Evolutionary conservation across 2,329 filamentous ascomycete genomes (phyloP).

Genomic region (Chaetothyriales sp.): DNA sequence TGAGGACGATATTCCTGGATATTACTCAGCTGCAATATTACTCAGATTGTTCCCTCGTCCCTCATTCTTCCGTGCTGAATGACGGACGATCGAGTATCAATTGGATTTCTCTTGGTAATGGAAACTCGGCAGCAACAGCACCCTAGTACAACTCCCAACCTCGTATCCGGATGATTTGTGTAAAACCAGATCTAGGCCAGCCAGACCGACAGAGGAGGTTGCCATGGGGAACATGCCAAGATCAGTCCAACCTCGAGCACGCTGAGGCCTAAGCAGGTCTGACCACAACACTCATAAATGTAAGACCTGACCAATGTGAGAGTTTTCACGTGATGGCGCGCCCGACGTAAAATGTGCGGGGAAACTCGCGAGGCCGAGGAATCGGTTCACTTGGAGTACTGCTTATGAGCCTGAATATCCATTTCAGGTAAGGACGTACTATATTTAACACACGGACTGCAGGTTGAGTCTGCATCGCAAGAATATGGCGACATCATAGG

Average conservation of each 20-base stretch:
- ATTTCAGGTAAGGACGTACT: neutral
- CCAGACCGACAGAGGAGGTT: neutral
- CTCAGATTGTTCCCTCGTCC: neutral
- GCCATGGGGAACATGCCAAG: neutral
- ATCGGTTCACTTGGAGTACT: neutral
- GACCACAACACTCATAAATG: neutral
- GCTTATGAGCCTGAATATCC: neutral
- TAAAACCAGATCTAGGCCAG: neutral
- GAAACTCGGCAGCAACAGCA: neutral
- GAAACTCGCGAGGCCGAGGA: neutral
- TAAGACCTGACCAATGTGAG: neutral
- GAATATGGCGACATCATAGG: neutral
- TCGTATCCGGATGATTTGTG: neutral
- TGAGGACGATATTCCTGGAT: neutral
- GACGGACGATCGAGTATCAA: no score
- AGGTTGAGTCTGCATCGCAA: neutral
- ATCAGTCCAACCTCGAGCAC: neutral
- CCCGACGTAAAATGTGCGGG: neutral
- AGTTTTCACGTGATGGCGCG: neutral
- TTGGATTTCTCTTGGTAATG: neutral
- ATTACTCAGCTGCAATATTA: no score
- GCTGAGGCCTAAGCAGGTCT: neutral
- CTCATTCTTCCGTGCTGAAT: no score
- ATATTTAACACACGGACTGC: neutral
- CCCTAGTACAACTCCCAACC: neutral